Conservation (phyloP, 176 grass and related monocot genomes). For the Lolium rigidum region DNA sequence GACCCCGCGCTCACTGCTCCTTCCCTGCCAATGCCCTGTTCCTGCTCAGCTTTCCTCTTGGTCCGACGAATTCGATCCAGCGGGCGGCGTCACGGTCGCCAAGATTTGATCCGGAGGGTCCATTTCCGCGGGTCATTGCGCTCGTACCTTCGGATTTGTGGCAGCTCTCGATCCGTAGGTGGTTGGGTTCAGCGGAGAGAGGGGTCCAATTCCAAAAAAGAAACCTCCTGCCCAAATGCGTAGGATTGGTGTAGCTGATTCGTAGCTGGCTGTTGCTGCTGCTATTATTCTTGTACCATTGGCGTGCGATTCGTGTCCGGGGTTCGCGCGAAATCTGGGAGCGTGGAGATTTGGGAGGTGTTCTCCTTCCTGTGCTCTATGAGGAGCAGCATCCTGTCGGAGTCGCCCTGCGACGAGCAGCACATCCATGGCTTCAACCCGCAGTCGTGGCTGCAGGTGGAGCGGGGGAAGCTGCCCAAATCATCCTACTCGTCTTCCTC, state of each 20-base stretch:
- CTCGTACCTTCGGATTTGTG: slow-evolving; percentile 23
- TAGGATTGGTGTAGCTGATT: slow-evolving; percentile 19
- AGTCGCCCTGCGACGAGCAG: slow-evolving; percentile 76
- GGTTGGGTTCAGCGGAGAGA: slow-evolving; percentile 10
- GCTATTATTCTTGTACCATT: slow-evolving; percentile 23
- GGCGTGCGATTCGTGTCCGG: not conserved
- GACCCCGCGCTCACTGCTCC: not conserved
- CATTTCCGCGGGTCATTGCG: not conserved
- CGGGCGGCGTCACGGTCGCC: too few species aligned
- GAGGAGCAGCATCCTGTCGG: slow-evolving; percentile 85
- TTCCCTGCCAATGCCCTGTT: not conserved
- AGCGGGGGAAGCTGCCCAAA: slow-evolving; percentile 83
- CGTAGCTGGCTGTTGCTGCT: not conserved
- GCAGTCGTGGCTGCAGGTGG: slow-evolving; percentile 97
- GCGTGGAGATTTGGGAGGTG: slow-evolving; percentile 93
- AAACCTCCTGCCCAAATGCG: not conserved
- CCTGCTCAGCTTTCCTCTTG: not conserved
- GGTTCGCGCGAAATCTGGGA: slow-evolving; percentile 50
- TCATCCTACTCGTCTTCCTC: slow-evolving; percentile 81
- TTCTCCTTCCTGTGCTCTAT: slow-evolving; percentile 91
- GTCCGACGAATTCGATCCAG: slow-evolving; percentile 38
- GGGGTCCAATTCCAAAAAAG: slow-evolving; percentile 30
- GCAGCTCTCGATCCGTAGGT: slow-evolving; percentile 21
- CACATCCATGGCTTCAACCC: slow-evolving; percentile 74
- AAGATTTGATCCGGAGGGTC: slow-evolving; percentile 40